Percentiles rank a stretch among this genome's conserved stretches.
Conservation (phyloP, 2,329 filamentous ascomycete genomes). For the Fusarium succisae region DNA sequence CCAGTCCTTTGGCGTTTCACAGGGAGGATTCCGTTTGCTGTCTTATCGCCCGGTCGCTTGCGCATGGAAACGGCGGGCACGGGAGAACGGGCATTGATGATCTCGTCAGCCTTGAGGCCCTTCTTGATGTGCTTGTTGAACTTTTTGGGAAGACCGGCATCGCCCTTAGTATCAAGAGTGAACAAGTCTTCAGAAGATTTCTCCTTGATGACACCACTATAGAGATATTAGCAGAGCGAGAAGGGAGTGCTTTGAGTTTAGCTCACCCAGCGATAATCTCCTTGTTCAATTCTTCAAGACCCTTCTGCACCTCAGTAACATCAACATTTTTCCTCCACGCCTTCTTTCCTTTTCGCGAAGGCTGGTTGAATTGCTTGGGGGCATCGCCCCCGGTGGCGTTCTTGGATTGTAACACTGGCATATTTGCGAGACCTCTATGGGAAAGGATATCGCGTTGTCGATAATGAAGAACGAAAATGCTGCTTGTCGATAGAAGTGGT, state of each 20-base stretch:
- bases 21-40: constrained; percentile 76
- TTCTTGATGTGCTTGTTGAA: constrained; percentile 75
- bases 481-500: constrained; percentile 38
- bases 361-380: constrained; percentile 84
- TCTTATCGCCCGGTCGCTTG: constrained; percentile 77
- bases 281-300: constrained; percentile 84
- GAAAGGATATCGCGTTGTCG: constrained; percentile 17
- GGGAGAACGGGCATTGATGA: constrained; percentile 84
- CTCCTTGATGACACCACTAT: constrained; percentile 85
- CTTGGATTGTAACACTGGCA: constrained; percentile 63
- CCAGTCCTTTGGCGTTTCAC: constrained; percentile 80
- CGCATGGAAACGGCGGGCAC: constrained; percentile 80
- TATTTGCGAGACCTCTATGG: constrained; percentile 44
- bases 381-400: constrained; percentile 62
- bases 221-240: constrained; percentile 28
- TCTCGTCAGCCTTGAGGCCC: constrained; percentile 88
- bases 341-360: constrained; percentile 97
- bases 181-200: constrained; percentile 87
- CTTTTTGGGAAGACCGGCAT: constrained; percentile 71
- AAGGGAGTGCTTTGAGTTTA: neutral
- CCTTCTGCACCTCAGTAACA: constrained; percentile 83
- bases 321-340: constrained; percentile 99
- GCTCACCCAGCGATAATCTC: constrained; percentile 88
- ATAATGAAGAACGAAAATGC: constrained; percentile 29
- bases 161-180: constrained; percentile 79